phyloP scores from a whole-genome alignment of 176 grass and related monocot species.

The Poa pratensis region DNA sequence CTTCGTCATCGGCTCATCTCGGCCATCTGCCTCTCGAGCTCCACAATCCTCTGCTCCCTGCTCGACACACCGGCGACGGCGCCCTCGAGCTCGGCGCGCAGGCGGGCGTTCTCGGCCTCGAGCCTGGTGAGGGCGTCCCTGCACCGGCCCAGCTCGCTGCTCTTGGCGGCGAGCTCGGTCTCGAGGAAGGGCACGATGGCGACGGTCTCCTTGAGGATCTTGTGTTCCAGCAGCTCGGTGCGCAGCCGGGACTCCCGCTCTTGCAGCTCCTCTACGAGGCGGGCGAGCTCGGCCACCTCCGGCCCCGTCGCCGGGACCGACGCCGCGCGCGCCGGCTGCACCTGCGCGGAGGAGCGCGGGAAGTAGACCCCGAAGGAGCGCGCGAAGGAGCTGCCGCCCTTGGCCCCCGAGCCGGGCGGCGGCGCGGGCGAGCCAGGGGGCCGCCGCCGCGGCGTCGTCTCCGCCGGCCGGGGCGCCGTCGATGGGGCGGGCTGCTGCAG shows the following conservation, averaged over 20 bases:
- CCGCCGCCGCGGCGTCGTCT: slow-evolving; percentile 50
- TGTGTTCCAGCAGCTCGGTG: slow-evolving; percentile 92
- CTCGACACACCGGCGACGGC: not conserved
- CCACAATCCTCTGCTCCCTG: slow-evolving; percentile 47
- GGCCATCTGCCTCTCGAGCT: slow-evolving; percentile 62
- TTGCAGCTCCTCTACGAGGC: slow-evolving; percentile 84
- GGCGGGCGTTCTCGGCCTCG: slow-evolving; percentile 68
- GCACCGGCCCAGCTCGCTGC: slow-evolving; percentile 66
- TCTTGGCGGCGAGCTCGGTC: slow-evolving; percentile 59
- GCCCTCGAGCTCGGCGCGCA: slow-evolving; percentile 59
- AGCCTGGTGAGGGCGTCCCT: slow-evolving; percentile 45
- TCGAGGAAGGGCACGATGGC: slow-evolving; percentile 90
- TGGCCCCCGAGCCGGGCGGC: slow-evolving; percentile 43
- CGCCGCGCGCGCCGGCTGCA: slow-evolving; percentile 67
- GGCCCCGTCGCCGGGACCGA: slow-evolving; percentile 23
- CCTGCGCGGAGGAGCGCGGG: slow-evolving; percentile 79
- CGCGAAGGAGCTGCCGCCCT: slow-evolving; percentile 52
- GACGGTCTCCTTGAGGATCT: slow-evolving; percentile 91
- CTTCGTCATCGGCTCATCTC: slow-evolving; percentile 36
- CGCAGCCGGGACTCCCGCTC: slow-evolving; percentile 88
- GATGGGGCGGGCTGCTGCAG: not conserved
- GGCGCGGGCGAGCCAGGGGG: slow-evolving; percentile 42
- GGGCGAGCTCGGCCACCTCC: slow-evolving; percentile 62
- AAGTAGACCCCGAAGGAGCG: slow-evolving; percentile 86
- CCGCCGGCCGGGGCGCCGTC: slow-evolving; percentile 3